Evolutionary conservation across 2,329 filamentous ascomycete species (phyloP).

Genomic region (Ceratocystis albifundus): DNA sequence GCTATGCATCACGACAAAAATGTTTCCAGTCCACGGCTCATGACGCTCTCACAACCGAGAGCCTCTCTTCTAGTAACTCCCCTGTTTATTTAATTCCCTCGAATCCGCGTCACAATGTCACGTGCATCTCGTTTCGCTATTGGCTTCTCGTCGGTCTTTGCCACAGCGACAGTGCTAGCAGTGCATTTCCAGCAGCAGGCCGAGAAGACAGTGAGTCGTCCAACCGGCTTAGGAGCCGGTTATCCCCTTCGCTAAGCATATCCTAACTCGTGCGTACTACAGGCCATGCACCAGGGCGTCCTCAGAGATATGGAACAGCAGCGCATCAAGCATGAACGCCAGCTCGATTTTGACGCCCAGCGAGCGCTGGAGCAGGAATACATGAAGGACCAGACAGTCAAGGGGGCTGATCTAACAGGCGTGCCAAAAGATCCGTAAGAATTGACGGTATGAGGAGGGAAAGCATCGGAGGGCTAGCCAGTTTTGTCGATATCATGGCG

Average conservation of each 20-base stretch:
- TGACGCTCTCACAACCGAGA: background rate
- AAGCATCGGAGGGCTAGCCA: background rate
- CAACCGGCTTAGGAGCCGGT: background rate
- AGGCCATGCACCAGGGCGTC: slow-evolving; percentile 95
- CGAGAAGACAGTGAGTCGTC: slow-evolving; percentile 61
- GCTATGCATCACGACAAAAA: background rate
- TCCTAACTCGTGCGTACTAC: slow-evolving; percentile 12
- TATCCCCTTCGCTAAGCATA: too few relatives aligned
- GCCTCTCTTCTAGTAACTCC: background rate
- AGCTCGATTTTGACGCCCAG: slow-evolving; percentile 92
- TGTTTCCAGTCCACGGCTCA: background rate
- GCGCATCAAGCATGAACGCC: slow-evolving; percentile 75
- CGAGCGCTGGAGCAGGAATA: slow-evolving; percentile 76
- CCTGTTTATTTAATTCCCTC: background rate
- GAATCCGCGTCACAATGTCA: slow-evolving; percentile 52
- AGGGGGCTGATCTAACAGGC: slow-evolving; percentile 15
- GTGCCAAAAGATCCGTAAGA: slow-evolving; percentile 15
- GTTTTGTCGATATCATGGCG: background rate
- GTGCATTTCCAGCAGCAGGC: slow-evolving; percentile 82
- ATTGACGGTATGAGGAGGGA: background rate
- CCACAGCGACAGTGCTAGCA: slow-evolving; percentile 63
- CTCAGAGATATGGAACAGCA: slow-evolving; percentile 92
- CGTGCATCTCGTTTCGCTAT: slow-evolving; percentile 80
- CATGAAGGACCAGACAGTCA: slow-evolving; percentile 71
- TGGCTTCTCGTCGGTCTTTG: slow-evolving; percentile 61